Base-by-base conservation (phyloP, 352 stramenopile genomes). In the Phytopythium vexans region DNA sequence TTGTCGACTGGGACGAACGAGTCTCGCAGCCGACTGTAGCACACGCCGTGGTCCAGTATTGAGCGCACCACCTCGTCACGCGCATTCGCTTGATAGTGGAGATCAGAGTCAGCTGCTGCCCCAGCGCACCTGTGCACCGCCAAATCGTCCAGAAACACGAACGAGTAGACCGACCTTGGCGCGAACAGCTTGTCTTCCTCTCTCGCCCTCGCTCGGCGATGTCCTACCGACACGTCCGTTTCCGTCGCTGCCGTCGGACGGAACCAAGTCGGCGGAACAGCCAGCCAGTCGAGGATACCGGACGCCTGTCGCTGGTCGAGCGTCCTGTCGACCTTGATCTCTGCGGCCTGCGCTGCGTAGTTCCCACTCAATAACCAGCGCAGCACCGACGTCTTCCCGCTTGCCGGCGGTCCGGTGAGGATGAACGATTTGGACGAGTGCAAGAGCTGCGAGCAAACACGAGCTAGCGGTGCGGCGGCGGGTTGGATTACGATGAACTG, bases 91-190 rank as follows among this genome's bases (percentile, higher is more conserved):
- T 58, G 21, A 38, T 47, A 14, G 7, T 34, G 14, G 41, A 34
- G 47, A 49, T 52, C 64, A 39, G 47, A 44, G 8, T 64, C 41
- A 6, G 6, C 34, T 11, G 2, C 34, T n/a, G 42, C 10, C 12
- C 4, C n/a, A 6, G 15, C 6, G 34, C 11, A 40, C 10, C 14
- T 33, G 32, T 50, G 4, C 12, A 62, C 6, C 27, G 45, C 52
- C 1, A 89, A 41, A 40, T 89, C 75, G 52, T 89, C 78, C 10
- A 89, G 8, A 49, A 89, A 89, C 4, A 87, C 52, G 36, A 80
- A 78, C 3, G 64, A 68, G 14, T 74, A 41, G 27, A 43, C 45
- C 4, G 60, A 50, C 15, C 49, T 49, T 4, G 61, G 33, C 6
- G 58, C 41, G 38, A 85, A 85, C 6, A 88, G 50, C 14, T 73